These are phyloP conservation scores for Suillus subluteus DNA, from an alignment of 768 basidiomycete species.

Conservation along the genomic window DNA sequence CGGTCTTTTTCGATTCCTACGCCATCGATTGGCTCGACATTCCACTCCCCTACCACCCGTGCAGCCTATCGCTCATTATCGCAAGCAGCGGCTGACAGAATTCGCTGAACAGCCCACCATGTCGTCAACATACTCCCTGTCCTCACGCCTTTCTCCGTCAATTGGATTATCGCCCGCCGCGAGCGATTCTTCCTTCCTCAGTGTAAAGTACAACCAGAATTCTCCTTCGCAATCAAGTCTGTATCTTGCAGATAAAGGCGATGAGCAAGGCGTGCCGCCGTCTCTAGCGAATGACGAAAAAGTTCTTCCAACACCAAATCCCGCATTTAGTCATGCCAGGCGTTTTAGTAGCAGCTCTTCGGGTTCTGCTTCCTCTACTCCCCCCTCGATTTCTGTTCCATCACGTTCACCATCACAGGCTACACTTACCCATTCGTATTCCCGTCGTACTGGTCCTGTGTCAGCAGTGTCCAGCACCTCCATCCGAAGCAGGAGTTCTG, in stretches of 20 bases:
- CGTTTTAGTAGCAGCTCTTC: constrained; percentile 16
- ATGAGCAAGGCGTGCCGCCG: constrained; percentile 16
- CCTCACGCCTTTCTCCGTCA: constrained; percentile 27
- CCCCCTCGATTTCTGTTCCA: constrained; percentile 21
- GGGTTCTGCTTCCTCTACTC: constrained; percentile 25
- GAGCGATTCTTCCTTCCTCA: constrained; percentile 39
- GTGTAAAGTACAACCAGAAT: constrained; percentile 25
- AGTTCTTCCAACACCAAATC: constrained; percentile 9
- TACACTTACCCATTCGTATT: constrained; percentile 18
- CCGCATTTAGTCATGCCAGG: constrained; percentile 6
- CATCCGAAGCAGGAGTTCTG: constrained; percentile 30
- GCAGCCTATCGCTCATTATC: constrained; percentile 66
- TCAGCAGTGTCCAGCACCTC: constrained; percentile 43
- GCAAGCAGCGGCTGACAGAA: constrained; percentile 52
- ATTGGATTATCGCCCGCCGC: constrained; percentile 24
- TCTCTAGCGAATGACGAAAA: constrained; percentile 3
- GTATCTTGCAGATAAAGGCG: constrained; percentile 21
- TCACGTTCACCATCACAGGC: constrained; percentile 14
- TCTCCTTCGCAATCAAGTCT: constrained; percentile 20
- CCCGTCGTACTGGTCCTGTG: constrained; percentile 36
- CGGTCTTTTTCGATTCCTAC: constrained; percentile 41
- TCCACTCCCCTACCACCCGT: constrained; percentile 62
- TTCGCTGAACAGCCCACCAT: constrained; percentile 33
- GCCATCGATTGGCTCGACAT: constrained; percentile 34
- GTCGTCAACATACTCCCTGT: constrained; percentile 28